Evolutionary conservation across 2,329 filamentous ascomycete species (phyloP).

Genomic region (Cephalotrichum gorgonifer): DNA sequence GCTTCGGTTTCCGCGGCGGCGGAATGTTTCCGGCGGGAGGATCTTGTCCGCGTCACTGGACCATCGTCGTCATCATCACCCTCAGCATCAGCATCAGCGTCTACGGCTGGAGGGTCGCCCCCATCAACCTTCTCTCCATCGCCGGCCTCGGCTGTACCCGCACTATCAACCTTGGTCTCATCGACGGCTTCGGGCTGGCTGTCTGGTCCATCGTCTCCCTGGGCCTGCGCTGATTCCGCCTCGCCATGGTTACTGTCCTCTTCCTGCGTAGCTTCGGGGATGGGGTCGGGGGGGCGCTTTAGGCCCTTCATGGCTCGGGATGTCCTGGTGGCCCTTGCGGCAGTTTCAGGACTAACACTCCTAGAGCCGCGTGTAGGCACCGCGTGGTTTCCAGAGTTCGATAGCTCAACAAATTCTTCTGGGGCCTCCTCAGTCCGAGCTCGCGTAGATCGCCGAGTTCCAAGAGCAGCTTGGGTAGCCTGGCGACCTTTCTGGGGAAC

Average conservation of each 20-base stretch:
- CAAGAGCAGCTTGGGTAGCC: slow-evolving; percentile 5
- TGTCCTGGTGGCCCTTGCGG: slow-evolving; percentile 28
- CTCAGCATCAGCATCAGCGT: slow-evolving; percentile 13
- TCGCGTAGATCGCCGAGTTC: slow-evolving; percentile 37
- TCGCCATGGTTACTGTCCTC: slow-evolving; percentile 30
- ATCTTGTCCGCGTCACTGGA: slow-evolving; percentile 35
- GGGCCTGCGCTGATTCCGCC: slow-evolving; percentile 25
- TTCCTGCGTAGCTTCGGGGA: slow-evolving; percentile 44
- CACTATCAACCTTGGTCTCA: slow-evolving; percentile 18
- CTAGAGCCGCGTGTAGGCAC: slow-evolving; percentile 36
- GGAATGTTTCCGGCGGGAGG: slow-evolving; percentile 21
- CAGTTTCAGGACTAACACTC: slow-evolving; percentile 46
- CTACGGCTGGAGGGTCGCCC: slow-evolving; percentile 14
- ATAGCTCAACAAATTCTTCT: slow-evolving; percentile 46
- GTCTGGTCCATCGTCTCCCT: slow-evolving; percentile 15
- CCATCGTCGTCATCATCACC: slow-evolving; percentile 40
- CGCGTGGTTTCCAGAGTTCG: slow-evolving; percentile 50
- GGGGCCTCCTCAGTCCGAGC: slow-evolving; percentile 44
- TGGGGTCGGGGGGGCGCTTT: slow-evolving; percentile 35
- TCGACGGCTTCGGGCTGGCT: slow-evolving; percentile 15
- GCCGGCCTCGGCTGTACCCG: slow-evolving; percentile 16
- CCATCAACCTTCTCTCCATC: slow-evolving; percentile 10
- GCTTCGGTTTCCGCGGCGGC: slow-evolving; percentile 16
- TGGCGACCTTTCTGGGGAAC: slow-evolving; percentile 19
- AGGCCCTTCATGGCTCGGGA: slow-evolving; percentile 41